phyloP scores from a whole-genome alignment of 345 rosid species.

The Eutrema heterophyllum region DNA sequence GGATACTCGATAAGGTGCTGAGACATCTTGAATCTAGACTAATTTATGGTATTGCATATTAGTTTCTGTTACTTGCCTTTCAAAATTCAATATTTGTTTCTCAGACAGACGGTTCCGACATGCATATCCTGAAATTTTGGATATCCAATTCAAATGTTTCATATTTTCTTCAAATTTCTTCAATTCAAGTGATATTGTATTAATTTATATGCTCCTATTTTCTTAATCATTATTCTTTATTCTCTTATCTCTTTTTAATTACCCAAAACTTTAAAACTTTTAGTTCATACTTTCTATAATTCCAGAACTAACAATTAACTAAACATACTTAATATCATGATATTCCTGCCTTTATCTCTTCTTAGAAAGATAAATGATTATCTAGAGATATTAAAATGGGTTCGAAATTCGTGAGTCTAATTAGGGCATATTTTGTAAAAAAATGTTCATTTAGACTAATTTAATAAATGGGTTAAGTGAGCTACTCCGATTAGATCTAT shows the following conservation, averaged over 20 bases:
- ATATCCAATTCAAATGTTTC: neutral
- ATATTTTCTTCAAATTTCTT: neutral
- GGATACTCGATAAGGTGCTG: neutral
- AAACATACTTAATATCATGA: neutral
- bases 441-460: no score
- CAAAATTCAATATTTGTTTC: neutral
- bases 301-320: neutral
- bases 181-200: neutral
- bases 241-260: neutral
- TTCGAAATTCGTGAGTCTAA: no score
- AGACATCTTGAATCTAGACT: neutral
- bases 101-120: slow-evolving; percentile 9
- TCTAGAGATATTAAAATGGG: no score
- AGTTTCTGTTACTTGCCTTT: neutral
- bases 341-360: neutral
- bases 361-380: no score
- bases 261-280: neutral
- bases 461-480: no score
- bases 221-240: neutral
- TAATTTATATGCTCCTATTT: neutral
- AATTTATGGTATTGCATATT: neutral
- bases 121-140: slow-evolving; percentile 23
- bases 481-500: no score
- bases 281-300: neutral
- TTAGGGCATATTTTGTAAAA: no score